phyloP scores from a whole-genome alignment of 2,329 filamentous ascomycete genomes.

The Cytospora paraplurivora region DNA sequence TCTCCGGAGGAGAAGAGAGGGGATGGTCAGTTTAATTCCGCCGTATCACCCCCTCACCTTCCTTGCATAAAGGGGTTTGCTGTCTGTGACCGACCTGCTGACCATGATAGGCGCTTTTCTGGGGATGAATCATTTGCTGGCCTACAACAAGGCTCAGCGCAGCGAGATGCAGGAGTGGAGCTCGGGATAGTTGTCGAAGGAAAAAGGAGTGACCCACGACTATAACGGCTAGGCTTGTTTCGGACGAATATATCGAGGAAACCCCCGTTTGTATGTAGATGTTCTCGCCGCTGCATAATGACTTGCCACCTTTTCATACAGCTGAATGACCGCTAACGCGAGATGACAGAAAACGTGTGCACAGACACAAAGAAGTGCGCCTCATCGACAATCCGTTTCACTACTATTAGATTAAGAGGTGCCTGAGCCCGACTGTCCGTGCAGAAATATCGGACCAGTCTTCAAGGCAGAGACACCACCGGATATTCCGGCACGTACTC shows the following conservation, averaged over 20 bases:
- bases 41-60: slow-evolving; percentile 2
- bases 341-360: slow-evolving; percentile 2
- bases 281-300: neutral
- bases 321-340: neutral
- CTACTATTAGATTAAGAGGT: slow-evolving; percentile 3
- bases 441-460: neutral
- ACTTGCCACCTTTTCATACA: neutral
- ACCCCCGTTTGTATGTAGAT: slow-evolving; percentile 1
- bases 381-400: slow-evolving; percentile 9
- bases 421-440: neutral
- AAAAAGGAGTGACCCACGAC: slow-evolving; percentile 18
- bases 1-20: slow-evolving; percentile 78
- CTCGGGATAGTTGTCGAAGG: slow-evolving; percentile 41
- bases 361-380: slow-evolving; percentile 11
- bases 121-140: slow-evolving; percentile 45
- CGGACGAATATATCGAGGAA: neutral
- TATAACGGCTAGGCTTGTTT: slow-evolving; percentile 21
- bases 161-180: slow-evolving; percentile 38
- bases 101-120: slow-evolving; percentile 40
- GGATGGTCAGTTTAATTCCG: slow-evolving; percentile 67
- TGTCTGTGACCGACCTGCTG: slow-evolving; percentile 11
- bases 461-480: neutral
- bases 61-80: slow-evolving; percentile 9
- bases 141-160: slow-evolving; percentile 29
- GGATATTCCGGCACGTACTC: neutral